Evolutionary conservation across 495 filamentous ascomycete species (phyloP), one percentile per base, ranked within the genome.

Genomic region (Pseudevernia furfuracea): DNA sequence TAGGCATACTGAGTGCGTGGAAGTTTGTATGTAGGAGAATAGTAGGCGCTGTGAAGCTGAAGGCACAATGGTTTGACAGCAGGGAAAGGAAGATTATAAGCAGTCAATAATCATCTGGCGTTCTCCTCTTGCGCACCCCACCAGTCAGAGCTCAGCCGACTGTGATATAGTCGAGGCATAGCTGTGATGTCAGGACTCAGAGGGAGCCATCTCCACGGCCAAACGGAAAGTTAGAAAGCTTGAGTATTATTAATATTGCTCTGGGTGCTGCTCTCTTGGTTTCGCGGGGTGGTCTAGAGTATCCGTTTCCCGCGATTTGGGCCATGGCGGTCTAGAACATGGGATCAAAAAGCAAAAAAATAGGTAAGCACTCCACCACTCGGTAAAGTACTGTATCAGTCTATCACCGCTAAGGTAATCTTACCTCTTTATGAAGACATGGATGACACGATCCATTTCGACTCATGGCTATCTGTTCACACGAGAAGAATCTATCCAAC

Each of bases 1-100:
- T 57, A 58, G 71, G 71, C 67, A 74, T 74, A 19, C 43, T 65
- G 43, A 32, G 7, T 2, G 19, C 23, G 49, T 56, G 28, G 15
- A 7, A 30, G 0, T 23, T 11, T 44, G n/a, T 41, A 41, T 41
- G 37, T 41, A 37, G 37, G 34, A 43, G 12, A 49, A 49, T 49
- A 7, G 15, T 21, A 17, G 41, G 41, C 15, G 19, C 41, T 21
- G 41, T 28, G 12, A 37, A 8, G 37, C 3, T 37, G 19, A 14
- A 52, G 17, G 5, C 10, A 28, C 25, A n/a, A 12, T 60, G 28
- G 21, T 36, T 23, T 9, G n/a, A 36, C 17, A 19, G 36, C 8
- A 37, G 23, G 4, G 37, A 56, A 49, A 44, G 25, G 2, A 14
- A 23, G 25, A 21, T 12, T 28, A 49, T 49, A 12, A 28, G 23